Evolutionary conservation across 768 basidiomycete species (phyloP).

Genomic region (Rhizopogon vulgaris): DNA sequence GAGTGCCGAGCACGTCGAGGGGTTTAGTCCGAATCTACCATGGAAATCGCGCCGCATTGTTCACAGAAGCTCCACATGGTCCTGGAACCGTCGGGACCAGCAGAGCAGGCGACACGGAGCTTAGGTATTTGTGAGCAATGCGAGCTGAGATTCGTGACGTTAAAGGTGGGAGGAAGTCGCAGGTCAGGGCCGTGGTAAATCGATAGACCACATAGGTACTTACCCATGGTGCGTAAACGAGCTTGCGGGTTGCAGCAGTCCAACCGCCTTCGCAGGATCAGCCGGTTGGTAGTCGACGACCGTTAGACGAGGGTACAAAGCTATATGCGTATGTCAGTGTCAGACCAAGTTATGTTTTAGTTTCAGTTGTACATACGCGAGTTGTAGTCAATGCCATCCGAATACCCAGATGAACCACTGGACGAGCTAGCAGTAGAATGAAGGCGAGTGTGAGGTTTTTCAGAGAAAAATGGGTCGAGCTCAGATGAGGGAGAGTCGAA

Average conservation of each 20-base stretch:
- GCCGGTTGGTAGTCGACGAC: conserved; percentile 43
- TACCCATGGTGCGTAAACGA: conserved; percentile 70
- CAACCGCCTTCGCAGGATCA: conserved; percentile 43
- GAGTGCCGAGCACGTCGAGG: not conserved
- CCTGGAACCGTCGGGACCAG: conserved; percentile 57
- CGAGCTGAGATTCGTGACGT: conserved; percentile 32
- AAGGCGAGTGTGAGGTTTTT: conserved; percentile 53
- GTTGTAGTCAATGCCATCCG: conserved; percentile 38
- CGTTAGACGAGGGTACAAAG: conserved; percentile 57
- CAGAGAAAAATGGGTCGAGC: conserved; percentile 50
- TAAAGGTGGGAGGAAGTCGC: not conserved
- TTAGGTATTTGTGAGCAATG: conserved; percentile 79
- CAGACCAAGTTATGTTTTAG: not conserved
- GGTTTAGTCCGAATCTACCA: conserved; percentile 67
- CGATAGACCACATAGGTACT: conserved; percentile 16
- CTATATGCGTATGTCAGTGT: conserved; percentile 9
- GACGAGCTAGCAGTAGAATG: conserved; percentile 60
- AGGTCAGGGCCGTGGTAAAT: conserved; percentile 9
- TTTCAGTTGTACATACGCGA: conserved; percentile 38
- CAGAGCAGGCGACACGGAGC: conserved; percentile 70
- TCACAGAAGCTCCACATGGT: conserved; percentile 89
- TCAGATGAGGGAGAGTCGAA: conserved; percentile 48
- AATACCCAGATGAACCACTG: conserved; percentile 40
- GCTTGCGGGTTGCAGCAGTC: conserved; percentile 62
- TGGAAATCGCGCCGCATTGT: conserved; percentile 84